Conservation (phyloP, 495 filamentous ascomycete genomes). For the Neurospora tetrasperma region DNA sequence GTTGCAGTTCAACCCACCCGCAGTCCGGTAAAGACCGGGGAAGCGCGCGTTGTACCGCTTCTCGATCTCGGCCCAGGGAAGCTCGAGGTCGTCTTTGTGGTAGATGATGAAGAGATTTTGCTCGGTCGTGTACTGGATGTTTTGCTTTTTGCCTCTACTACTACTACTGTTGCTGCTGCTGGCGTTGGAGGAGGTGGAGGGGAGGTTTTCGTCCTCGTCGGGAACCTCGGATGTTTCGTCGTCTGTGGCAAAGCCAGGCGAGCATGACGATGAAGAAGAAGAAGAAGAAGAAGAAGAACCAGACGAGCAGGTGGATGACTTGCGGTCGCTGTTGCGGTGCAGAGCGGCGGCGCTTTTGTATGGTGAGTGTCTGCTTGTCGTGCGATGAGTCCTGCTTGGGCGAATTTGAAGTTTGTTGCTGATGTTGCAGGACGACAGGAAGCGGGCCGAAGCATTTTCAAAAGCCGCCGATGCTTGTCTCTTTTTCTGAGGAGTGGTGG, state of each 20-base stretch:
- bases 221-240: neutral
- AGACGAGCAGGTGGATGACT: neutral
- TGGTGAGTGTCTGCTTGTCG: neutral
- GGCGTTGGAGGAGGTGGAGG: neutral
- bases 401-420: neutral
- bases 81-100: slow-evolving; percentile 25
- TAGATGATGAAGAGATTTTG: slow-evolving; percentile 21
- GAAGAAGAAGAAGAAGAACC: neutral
- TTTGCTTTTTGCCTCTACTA: slow-evolving; percentile 2
- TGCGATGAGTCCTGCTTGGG: neutral
- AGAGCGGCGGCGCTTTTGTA: neutral
- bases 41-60: slow-evolving; percentile 20
- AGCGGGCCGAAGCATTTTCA: neutral
- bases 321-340: neutral
- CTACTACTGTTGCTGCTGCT: no score
- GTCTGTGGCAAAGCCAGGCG: neutral
- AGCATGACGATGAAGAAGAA: neutral
- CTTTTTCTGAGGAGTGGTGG: neutral
- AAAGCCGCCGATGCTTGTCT: neutral
- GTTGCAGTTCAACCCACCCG: slow-evolving; percentile 23
- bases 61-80: slow-evolving; percentile 23
- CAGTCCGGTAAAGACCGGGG: slow-evolving; percentile 11
- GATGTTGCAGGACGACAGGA: neutral
- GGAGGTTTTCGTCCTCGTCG: neutral
- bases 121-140: slow-evolving; percentile 13